Conservation (phyloP, 2,329 filamentous ascomycete genomes). For the Podosphaera xanthii region DNA sequence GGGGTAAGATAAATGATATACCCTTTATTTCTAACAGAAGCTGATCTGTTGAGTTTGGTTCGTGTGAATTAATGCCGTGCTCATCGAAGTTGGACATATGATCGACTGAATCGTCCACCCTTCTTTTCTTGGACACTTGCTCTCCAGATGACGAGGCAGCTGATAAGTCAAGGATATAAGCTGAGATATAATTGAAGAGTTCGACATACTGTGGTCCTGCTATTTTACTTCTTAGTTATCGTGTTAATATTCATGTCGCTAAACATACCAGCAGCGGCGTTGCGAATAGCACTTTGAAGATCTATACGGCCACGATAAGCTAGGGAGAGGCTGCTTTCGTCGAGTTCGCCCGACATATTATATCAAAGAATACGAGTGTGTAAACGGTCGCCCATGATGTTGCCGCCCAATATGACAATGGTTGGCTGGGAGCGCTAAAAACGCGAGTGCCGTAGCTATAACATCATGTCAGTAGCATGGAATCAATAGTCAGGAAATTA, state of each 20-base stretch:
- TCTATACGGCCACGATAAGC: slow-evolving; percentile 15
- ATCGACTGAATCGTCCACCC: slow-evolving; percentile 10
- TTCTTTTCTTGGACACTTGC: slow-evolving; percentile 15
- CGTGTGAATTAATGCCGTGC: slow-evolving; percentile 5
- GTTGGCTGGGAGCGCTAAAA: too few species aligned
- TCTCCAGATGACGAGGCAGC: slow-evolving; percentile 5
- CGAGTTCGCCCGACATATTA: slow-evolving; percentile 5
- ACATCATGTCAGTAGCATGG: too few species aligned
- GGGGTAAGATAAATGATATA: slow-evolving; percentile 42
- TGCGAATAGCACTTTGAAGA: slow-evolving; percentile 14
- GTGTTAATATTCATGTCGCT: neutral
- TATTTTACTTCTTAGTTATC: slow-evolving; percentile 2
- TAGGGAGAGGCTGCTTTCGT: slow-evolving; percentile 12
- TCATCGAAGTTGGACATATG: slow-evolving; percentile 9
- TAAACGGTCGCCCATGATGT: too few species aligned
- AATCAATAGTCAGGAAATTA: too few species aligned
- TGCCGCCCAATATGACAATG: too few species aligned
- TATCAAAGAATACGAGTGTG: too few species aligned
- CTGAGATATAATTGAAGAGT: slow-evolving; percentile 17
- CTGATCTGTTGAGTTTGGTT: slow-evolving; percentile 21
- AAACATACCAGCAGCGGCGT: slow-evolving; percentile 14
- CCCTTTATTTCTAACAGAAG: slow-evolving; percentile 39
- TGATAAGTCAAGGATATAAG: slow-evolving; percentile 10
- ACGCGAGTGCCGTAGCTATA: too few species aligned
- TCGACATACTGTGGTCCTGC: slow-evolving; percentile 14